A percentile compares a stretch with the other conserved stretches of the same genome.
These are phyloP conservation scores for Trichoderma harzianum DNA, from an alignment of 2,329 filamentous ascomycete genomes.

Conservation along the genomic window DNA sequence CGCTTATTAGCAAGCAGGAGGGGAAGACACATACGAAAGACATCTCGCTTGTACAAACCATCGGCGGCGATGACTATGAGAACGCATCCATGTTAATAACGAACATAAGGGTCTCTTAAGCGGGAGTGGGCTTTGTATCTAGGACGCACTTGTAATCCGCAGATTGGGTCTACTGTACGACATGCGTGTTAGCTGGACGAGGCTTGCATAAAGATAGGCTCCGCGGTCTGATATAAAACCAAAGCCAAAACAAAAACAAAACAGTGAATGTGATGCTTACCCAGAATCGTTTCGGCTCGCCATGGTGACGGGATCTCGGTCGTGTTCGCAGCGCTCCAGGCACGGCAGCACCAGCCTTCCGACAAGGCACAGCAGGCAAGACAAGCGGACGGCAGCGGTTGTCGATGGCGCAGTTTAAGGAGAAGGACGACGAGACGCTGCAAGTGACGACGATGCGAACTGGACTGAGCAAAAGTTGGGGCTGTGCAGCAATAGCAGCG, in stretches of 20 bases:
- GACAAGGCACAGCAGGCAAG: neutral
- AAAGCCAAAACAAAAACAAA: neutral
- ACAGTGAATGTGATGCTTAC: neutral
- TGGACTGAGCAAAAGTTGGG: conserved; percentile 17
- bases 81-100: conserved; percentile 22
- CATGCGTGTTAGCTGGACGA: conserved; percentile 6
- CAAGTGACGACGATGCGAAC: conserved; percentile 16
- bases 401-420: conserved; percentile 15
- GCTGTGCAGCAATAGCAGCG: conserved; percentile 16
- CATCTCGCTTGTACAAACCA: conserved; percentile 98
- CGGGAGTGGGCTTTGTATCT: neutral
- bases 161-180: conserved; percentile 72
- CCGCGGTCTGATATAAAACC: neutral
- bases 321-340: conserved; percentile 14
- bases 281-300: conserved; percentile 17
- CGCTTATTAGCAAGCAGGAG: neutral
- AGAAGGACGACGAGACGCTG: conserved; percentile 6
- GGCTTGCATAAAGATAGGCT: neutral
- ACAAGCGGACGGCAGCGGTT: neutral
- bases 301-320: conserved; percentile 8
- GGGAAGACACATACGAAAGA: conserved; percentile 72
- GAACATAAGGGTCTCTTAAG: neutral
- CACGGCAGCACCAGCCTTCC: conserved; percentile 16
- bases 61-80: conserved; percentile 90
- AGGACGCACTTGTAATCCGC: conserved; percentile 78